Percentiles rank a stretch among this genome's conserved stretches.
These are phyloP conservation scores for Tolypocladium nubicola DNA, from an alignment of 2,329 filamentous ascomycete genomes.

Conservation along the genomic window DNA sequence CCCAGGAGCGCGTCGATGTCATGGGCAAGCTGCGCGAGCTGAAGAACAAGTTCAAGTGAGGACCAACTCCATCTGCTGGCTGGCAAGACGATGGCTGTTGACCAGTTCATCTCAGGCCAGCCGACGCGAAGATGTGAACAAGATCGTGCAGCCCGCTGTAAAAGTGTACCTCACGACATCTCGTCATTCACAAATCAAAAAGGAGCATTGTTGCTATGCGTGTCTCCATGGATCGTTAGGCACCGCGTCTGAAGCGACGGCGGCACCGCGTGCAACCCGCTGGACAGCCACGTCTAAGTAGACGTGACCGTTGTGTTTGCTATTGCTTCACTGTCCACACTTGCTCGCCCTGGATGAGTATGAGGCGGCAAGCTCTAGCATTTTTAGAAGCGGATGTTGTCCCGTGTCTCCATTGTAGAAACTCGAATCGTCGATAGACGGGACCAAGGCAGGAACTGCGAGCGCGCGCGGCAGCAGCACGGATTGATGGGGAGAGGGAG, in stretches of 20 bases:
- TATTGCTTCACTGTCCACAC: constrained; percentile 64
- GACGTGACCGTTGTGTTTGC: constrained; percentile 24
- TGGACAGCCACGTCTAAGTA: constrained; percentile 13
- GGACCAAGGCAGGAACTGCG: background rate
- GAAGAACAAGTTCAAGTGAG: constrained; percentile 71
- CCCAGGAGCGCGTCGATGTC: constrained; percentile 69
- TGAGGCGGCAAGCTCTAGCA: constrained; percentile 57
- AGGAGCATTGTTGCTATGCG: background rate
- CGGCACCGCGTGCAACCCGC: constrained; percentile 17
- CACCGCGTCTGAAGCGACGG: constrained; percentile 13
- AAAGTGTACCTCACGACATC: background rate
- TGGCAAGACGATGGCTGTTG: background rate
- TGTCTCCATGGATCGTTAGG: constrained; percentile 21
- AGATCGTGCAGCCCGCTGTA: background rate
- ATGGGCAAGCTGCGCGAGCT: constrained; percentile 80
- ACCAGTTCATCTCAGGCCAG: constrained; percentile 11
- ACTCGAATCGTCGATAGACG: background rate
- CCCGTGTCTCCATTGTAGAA: background rate
- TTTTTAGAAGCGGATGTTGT: constrained; percentile 40
- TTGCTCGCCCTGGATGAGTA: constrained; percentile 43
- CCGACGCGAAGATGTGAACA: constrained; percentile 10
- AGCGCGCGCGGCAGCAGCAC: background rate
- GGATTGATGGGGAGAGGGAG: background rate
- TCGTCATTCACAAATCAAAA: background rate
- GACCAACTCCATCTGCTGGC: constrained; percentile 5